Percentiles rank a stretch among this genome's conserved stretches.
Evolutionary conservation across 768 basidiomycete genomes (phyloP).

Genomic region (Mycena leptocephala): DNA sequence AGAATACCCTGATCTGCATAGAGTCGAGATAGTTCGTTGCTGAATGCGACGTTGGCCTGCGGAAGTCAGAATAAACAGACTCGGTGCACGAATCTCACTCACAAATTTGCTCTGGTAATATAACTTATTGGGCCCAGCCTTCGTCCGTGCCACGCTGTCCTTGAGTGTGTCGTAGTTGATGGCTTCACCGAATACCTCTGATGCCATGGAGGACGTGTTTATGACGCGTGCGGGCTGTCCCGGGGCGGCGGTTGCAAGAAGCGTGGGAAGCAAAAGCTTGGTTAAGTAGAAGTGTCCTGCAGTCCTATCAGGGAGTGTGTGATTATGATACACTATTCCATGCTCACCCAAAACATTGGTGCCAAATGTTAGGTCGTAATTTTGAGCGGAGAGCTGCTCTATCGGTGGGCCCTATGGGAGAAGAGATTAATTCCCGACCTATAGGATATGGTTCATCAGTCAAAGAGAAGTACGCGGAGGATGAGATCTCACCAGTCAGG

Average conservation of each 20-base stretch:
- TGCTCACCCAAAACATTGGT: slow-evolving; percentile 42
- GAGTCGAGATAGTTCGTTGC: slow-evolving; percentile 33
- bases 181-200: not conserved
- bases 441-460: not conserved
- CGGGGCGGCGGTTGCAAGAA: slow-evolving; percentile 54
- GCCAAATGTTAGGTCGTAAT: slow-evolving; percentile 48
- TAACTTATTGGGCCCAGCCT: not conserved
- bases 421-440: not conserved
- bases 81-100: not conserved
- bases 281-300: slow-evolving; percentile 77
- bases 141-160: slow-evolving; percentile 42
- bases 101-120: slow-evolving; percentile 43
- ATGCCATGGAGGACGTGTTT: slow-evolving; percentile 39
- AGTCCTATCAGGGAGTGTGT: not conserved
- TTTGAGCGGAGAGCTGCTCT: slow-evolving; percentile 41
- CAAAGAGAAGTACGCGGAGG: not conserved
- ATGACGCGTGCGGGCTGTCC: slow-evolving; percentile 61
- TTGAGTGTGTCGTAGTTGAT: slow-evolving; percentile 40
- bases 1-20: slow-evolving; percentile 60
- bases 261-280: slow-evolving; percentile 61
- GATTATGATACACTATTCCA: not conserved
- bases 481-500: not conserved
- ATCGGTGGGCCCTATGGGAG: slow-evolving; percentile 38
- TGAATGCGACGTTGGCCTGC: slow-evolving; percentile 63
- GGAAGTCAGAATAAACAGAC: not conserved